Conservation (phyloP, 148 eudicot genomes). For the Fagopyrum homotropicum region DNA sequence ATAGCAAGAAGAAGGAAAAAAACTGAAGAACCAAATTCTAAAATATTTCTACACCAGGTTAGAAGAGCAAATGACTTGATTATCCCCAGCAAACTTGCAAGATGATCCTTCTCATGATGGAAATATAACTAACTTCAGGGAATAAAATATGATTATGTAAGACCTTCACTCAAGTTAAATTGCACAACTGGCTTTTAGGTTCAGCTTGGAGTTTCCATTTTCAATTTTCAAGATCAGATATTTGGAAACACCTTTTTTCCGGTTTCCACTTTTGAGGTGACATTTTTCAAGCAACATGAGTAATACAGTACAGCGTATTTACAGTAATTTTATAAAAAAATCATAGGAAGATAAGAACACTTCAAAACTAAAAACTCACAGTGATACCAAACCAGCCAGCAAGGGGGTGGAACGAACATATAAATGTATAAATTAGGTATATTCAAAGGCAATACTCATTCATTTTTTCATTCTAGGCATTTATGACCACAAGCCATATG, state of each 20-base stretch:
- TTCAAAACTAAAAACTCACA: too few relatives aligned
- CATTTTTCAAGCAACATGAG: background rate
- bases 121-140: background rate
- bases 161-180: background rate
- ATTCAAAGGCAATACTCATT: background rate
- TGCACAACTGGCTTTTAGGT: background rate
- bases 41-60: conserved; percentile 3
- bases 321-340: too few relatives aligned
- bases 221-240: too few relatives aligned
- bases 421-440: background rate
- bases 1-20: background rate
- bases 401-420: background rate
- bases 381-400: background rate
- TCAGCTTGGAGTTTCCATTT: too few relatives aligned
- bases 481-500: background rate
- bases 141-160: background rate
- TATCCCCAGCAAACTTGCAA: background rate
- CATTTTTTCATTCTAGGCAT: background rate
- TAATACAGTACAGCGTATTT: background rate
- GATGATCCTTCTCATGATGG: background rate
- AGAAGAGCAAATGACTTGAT: background rate
- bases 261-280: too few relatives aligned
- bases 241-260: background rate
- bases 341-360: background rate
- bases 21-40: background rate